These are phyloP conservation scores for Posidonia australis DNA, from an alignment of 106 monocot species.

Conservation along the genomic window DNA sequence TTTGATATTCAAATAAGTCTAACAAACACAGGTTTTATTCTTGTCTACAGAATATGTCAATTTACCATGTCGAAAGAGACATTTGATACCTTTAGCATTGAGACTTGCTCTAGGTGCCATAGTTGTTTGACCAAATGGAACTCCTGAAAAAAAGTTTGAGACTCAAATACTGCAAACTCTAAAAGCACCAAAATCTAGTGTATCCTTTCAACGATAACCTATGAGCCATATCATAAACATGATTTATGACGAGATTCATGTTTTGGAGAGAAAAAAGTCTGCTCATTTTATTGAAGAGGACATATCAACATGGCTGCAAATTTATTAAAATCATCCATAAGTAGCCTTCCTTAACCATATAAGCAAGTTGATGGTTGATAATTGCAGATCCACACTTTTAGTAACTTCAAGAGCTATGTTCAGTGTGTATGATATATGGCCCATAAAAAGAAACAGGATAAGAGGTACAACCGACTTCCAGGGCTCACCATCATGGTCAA, in stretches of 20 bases:
- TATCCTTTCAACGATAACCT: background rate
- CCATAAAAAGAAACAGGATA: background rate
- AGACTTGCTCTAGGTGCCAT: conserved; percentile 47
- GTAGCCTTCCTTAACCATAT: no score
- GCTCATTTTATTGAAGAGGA: no score
- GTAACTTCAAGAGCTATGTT: background rate
- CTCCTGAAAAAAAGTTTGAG: conserved; percentile 81
- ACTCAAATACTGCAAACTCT: conserved; percentile 1
- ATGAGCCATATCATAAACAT: background rate
- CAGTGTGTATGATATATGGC: background rate
- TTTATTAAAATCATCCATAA: no score
- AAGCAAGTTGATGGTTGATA: no score
- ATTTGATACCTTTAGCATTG: conserved; percentile 74
- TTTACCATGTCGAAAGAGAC: background rate
- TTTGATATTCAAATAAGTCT: conserved; percentile 4
- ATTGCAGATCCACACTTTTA: no score
- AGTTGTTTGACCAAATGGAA: conserved; percentile 58
- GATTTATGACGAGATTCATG: no score
- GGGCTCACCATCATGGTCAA: conserved; percentile 97
- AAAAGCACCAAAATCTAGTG: background rate
- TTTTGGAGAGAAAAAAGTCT: no score
- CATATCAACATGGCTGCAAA: no score
- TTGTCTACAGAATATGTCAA: background rate
- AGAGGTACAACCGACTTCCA: background rate
- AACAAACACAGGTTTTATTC: conserved; percentile 2